Base-by-base conservation (phyloP, 2,329 filamentous ascomycete species). In the Monosporascus sp. region DNA sequence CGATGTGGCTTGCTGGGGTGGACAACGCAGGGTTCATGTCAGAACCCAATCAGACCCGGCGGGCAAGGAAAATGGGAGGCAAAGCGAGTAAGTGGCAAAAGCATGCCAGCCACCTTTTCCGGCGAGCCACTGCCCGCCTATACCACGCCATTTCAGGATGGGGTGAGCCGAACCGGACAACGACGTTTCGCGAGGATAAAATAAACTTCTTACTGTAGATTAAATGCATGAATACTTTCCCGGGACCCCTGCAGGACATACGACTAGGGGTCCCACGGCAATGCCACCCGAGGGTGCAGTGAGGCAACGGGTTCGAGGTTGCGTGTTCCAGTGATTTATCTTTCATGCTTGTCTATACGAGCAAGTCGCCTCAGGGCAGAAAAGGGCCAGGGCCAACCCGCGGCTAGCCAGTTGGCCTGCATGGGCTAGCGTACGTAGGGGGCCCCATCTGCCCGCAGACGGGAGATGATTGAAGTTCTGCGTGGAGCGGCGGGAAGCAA, bases 311-410 rank as follows among this genome's bases (percentile, higher is more conserved):
- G 59, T 50, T 61, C 57, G 58, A 53, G 9, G 47, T 20, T 43
- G 50, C 58, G 58, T 62, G 64, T 64, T 65, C 66, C 66, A 65
- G 66, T 68, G 66, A 69, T 68, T 63, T 59, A 57, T 56, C 52
- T 49, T 61, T 57, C 57, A 66, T 67, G 64, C 62, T 59, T 60
- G 64, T 65, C 57, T 59, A 59, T 53, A 60, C 56, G 49, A 52
- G 53, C 51, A 61, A 61, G 61, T 63, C 58, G 57, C 59, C 65
- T 60, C 56, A 63, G 48, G 40, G 20, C 51, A 48, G 56, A 58
- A 47, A 54, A 57, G 52, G 57, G 52, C 57, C 58, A 61, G 64
- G 61, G 61, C 58, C 59, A 63, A 66, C 59, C 65, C 65, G 63
- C 65, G 60, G 60, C 60, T 66, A 66, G 59, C 63, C 60, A 61